Conservation (phyloP, 2,329 filamentous ascomycete genomes). For the Aspergillus intermedius region DNA sequence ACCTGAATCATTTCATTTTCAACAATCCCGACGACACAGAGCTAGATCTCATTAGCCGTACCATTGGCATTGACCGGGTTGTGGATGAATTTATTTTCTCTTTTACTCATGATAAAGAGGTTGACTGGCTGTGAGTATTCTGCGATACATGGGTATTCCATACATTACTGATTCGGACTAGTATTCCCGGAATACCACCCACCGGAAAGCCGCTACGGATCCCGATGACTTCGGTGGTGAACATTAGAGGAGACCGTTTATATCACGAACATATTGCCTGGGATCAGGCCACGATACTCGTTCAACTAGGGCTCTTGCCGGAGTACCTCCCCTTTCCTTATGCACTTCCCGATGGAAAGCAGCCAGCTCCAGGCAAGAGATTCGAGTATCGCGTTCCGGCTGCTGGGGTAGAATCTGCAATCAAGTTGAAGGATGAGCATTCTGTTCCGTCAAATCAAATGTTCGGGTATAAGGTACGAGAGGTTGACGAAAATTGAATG, state of each 20-base stretch:
- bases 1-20: constrained; percentile 67
- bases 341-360: constrained; percentile 36
- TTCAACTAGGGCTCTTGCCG: constrained; percentile 57
- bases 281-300: constrained; percentile 59
- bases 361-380: constrained; percentile 33
- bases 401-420: constrained; percentile 49
- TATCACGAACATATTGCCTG: constrained; percentile 67
- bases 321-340: constrained; percentile 61
- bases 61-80: constrained; percentile 64
- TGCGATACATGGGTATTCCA: too few species aligned
- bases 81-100: constrained; percentile 64
- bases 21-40: constrained; percentile 62
- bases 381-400: constrained; percentile 58
- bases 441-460: constrained; percentile 51
- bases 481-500: constrained; percentile 16
- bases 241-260: constrained; percentile 60
- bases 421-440: constrained; percentile 48
- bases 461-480: constrained; percentile 37
- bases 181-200: constrained; percentile 54
- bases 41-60: constrained; percentile 65
- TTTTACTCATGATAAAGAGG: constrained; percentile 56
- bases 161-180: constrained; percentile 15
- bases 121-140: constrained; percentile 61
- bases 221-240: constrained; percentile 60
- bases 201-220: constrained; percentile 51